Base-by-base conservation (phyloP, 176 grass and related monocot genomes). In the Oryza glaberrima region DNA sequence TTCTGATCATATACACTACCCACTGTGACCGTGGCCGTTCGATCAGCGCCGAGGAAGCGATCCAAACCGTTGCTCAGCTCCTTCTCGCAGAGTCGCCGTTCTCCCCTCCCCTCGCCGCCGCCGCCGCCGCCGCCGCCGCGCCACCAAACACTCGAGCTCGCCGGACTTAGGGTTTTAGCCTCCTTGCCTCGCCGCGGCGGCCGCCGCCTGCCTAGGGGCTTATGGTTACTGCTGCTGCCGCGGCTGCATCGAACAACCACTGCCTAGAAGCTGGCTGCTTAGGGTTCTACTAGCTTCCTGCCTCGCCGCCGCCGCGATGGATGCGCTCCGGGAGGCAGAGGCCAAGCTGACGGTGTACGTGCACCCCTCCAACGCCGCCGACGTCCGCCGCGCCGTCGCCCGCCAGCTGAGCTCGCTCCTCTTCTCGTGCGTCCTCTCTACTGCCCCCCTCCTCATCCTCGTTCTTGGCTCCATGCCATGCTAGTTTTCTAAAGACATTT, bases 401-500 rank as follows among this genome's bases (percentile, higher is more conserved):
- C 89, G 88, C 68, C 93, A 94, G 88, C 93, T 98, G 73, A 92
- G 86, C 86, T 28, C 90, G 17, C 88, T 96, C 70, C 93, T 98
- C 81, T 98, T 98, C 83, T 86, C 90, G 93, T 96, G 51, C 60
- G 91, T 86, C 41, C 30, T 11, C 5, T 16, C 14, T 58, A 58
- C 54, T 19, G 5, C 6, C 44, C 11, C 5, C 19, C 34, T 35
- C 4, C 15, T 13, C 51, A 46, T 3, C 6, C 36, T n/a, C 6
- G 19, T 15, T 52, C 49, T 52, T 52, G 49, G 49, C 3, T 52
- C 14, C 49, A 52, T 52, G 13, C 14, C 49, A 52, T 52, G 13
- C 49, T 52, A 15, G 14, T 16, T 52, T 52, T 5, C 48, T 35
- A 35, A 35, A 4, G 34, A 35, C 34, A 35, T 36, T 36, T 5